Conservation (phyloP, 2,329 filamentous ascomycete species). For the Hypoxylon sp. region DNA sequence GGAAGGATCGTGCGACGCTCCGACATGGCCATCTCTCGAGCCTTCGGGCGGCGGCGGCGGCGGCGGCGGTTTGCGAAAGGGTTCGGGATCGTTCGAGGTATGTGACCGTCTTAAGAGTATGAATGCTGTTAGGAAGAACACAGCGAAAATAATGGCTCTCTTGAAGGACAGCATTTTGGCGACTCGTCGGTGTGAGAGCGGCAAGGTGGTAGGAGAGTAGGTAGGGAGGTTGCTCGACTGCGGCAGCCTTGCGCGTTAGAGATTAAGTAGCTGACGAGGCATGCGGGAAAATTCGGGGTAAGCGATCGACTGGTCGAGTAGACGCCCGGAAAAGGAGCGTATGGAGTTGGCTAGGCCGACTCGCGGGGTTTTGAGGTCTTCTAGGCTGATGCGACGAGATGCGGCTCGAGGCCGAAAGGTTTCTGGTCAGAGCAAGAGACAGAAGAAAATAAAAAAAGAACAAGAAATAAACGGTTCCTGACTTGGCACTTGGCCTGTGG, state of each 20-base stretch:
- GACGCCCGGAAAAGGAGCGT: slow-evolving; percentile 10
- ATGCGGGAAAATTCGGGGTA: slow-evolving; percentile 17
- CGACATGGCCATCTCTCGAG: slow-evolving; percentile 23
- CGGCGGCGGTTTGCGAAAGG: not conserved
- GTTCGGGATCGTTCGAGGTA: slow-evolving; percentile 28
- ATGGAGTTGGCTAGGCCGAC: slow-evolving; percentile 1
- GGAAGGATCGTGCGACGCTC: slow-evolving; percentile 31
- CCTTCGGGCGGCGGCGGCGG: slow-evolving; percentile 40
- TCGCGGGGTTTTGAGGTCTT: slow-evolving; percentile 8
- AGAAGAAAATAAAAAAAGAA: slow-evolving; percentile 11
- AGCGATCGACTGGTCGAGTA: slow-evolving; percentile 9
- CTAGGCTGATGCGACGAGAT: slow-evolving; percentile 8
- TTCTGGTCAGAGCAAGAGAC: slow-evolving; percentile 9
- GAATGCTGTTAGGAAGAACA: slow-evolving; percentile 47
- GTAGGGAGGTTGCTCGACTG: slow-evolving; percentile 3
- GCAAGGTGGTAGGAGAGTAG: not conserved
- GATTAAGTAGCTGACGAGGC: slow-evolving; percentile 15
- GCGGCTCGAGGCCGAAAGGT: slow-evolving; percentile 23
- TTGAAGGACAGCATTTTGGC: slow-evolving; percentile 47
- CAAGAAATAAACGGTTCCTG: slow-evolving; percentile 16
- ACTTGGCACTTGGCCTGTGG: slow-evolving; percentile 15
- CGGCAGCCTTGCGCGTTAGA: slow-evolving; percentile 3
- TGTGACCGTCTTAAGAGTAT: slow-evolving; percentile 47
- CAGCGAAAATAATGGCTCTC: slow-evolving; percentile 45
- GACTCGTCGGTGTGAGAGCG: not conserved